Evolutionary conservation across 805 yeast species (phyloP), one percentile per base, ranked within the genome.

Genomic region (Schwanniomyces vanrijiae): DNA sequence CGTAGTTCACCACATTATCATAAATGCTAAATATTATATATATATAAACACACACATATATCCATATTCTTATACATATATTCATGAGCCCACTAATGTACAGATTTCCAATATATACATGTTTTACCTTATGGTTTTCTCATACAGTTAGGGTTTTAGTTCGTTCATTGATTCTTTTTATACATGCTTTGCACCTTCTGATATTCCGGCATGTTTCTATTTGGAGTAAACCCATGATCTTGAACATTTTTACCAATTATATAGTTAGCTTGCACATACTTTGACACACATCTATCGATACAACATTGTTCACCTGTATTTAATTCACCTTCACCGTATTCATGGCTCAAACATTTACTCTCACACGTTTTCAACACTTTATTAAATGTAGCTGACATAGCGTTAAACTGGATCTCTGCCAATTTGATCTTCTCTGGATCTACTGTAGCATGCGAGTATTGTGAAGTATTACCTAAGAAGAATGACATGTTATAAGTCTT

Each of bases 241-340:
- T 71, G 58, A 73, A 52, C 76, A 71, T 64, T 68, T 60, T 73
- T 76, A 0, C 92, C 94, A 25, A 88, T 70, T 44, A 77, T 61
- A 39, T 80, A 65, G 62, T 85, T 90, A 40, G 90, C 84, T 56
- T 77, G 77, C 72, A 90, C 88, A 65, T 84, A 90, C 65, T 91
- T 91, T 52, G 82, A 68, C 38, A 88, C 92, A 69, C 98, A 91
- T 50, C 97, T 73, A 64, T 90, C 96, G 9, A 88, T 69, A 63
- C 97, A 92, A 39, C 81, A 77, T 49, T 75, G 67, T 62, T 91
- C 97, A 31, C 96, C 97, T 58, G 90, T 90, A 53, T 81, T 83
- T 45, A 91, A 71, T 21, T 92, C 97, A 8, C 80, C 76, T 57
- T 92, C 98, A 13, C 89, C 88, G 66, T 87, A 91, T 53, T 85